A percentile compares a stretch with the other conserved stretches of the same genome.
Conservation (phyloP, 2,329 filamentous ascomycete species). For the Cadophora gregata region DNA sequence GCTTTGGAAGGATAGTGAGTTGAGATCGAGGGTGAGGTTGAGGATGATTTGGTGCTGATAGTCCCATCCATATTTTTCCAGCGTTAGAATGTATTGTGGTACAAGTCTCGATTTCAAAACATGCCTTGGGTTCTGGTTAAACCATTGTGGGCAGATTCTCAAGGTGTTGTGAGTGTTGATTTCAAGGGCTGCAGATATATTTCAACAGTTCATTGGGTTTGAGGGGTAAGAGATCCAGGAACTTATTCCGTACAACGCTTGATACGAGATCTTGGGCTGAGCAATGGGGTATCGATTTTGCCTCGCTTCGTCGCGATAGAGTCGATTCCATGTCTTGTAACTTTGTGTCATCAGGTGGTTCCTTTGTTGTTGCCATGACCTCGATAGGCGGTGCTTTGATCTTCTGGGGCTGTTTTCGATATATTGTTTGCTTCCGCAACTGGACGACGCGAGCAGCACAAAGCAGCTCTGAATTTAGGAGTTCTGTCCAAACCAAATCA, state of each 20-base stretch:
- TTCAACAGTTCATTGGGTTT: neutral
- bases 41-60: constrained; percentile 14
- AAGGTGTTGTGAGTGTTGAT: too few species aligned
- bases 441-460: neutral
- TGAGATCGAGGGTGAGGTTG: constrained; percentile 13
- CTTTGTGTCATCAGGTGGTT: neutral
- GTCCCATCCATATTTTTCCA: constrained; percentile 4
- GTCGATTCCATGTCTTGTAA: neutral
- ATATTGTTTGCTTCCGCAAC: neutral
- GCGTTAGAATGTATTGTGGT: neutral
- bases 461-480: neutral
- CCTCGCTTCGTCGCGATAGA: neutral
- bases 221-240: neutral
- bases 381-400: neutral
- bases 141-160: constrained; percentile 13
- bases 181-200: neutral
- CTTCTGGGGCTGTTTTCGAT: constrained; percentile 7
- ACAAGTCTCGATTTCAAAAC: too few species aligned
- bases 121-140: constrained; percentile 20
- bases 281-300: too few species aligned
- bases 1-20: constrained; percentile 6
- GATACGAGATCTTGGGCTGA: neutral
- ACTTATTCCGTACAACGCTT: neutral
- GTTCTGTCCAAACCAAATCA: neutral
- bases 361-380: constrained; percentile 3